Percentiles rank a stretch among this genome's conserved stretches.
Evolutionary conservation across 495 filamentous ascomycete species (phyloP).

Genomic region (Cercophora scortea): DNA sequence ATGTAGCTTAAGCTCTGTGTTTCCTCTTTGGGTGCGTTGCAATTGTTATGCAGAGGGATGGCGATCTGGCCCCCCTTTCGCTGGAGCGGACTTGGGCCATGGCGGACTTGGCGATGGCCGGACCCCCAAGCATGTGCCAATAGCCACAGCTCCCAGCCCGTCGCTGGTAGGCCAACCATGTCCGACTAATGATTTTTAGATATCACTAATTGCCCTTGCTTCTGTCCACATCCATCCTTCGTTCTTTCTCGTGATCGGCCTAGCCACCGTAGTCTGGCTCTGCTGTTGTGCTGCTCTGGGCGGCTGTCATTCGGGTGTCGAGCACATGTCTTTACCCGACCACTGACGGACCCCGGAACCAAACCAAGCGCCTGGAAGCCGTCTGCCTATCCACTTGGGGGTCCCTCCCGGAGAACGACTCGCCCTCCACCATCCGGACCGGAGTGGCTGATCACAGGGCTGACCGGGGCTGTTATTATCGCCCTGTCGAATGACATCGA

Average conservation of each 20-base stretch:
- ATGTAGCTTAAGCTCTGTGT: no score
- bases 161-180: no score
- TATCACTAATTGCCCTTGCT: no score
- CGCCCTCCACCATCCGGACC: no score
- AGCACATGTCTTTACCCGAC: neutral
- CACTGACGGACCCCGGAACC: neutral
- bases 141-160: neutral
- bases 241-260: no score
- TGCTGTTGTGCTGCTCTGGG: neutral
- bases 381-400: neutral
- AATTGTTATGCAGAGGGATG: no score
- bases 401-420: no score
- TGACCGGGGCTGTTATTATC: neutral
- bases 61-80: no score
- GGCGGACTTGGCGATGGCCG: constrained; percentile 11
- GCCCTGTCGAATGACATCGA: neutral
- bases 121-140: constrained; percentile 15
- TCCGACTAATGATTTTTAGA: no score
- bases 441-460: neutral
- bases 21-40: no score
- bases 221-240: no score
- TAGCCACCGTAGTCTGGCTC: neutral
- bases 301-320: constrained; percentile 1
- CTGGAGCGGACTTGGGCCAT: constrained; percentile 3
- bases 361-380: neutral